Base-by-base conservation (phyloP, 495 filamentous ascomycete genomes). In the Aspergillus incahuasiensis region DNA sequence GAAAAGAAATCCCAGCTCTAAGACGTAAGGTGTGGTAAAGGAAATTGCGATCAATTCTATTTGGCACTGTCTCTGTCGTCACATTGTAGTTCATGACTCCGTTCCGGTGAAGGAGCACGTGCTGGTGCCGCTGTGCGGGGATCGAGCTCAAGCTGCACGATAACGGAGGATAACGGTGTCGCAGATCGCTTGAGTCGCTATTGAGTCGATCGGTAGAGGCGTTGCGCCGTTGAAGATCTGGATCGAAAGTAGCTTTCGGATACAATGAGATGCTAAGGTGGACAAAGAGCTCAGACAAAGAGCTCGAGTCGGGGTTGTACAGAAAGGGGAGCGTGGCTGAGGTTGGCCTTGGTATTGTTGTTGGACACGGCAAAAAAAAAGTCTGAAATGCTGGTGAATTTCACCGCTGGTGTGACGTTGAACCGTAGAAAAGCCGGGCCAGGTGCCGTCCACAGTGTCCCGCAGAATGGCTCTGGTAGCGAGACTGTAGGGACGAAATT, bases 401-500 rank as follows among this genome's bases (percentile, higher is more conserved):
- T 53, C 39, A 53, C 50, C 50, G 40, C 40, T 44, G 25, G 24
- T 44, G 50, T 53, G 50, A 53, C 50, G 50, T 53, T 4, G 50
- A 44, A 43, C 24, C 25, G 42, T 12, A 28, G 16, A 13, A 34
- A 6, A n/a, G 21, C 16, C 20, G 39, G 40, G 4, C 50, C 1
- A 21, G 19, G 19, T 53, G 13, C 5, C 39, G 48, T 24, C 12
- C 48, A 28, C 40, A 21, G 6, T 28, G 25, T 28, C 24, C n/a
- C 18, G 19, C 21, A 32, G 21, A 34, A 44, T 12, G 34, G 49
- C 35, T 21, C 15, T 16, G 35, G 13, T 22, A 13, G 41, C 19
- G 24, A 47, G 30, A 19, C 9, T 12, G 28, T 18, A 35, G 22
- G 32, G 28, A 22, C 25, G 40, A 22, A 49, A 22, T 13, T 19